Percentiles rank a stretch among this genome's conserved stretches.
phyloP scores from a whole-genome alignment of 2,329 filamentous ascomycete genomes.

The Diplocarpon mali region DNA sequence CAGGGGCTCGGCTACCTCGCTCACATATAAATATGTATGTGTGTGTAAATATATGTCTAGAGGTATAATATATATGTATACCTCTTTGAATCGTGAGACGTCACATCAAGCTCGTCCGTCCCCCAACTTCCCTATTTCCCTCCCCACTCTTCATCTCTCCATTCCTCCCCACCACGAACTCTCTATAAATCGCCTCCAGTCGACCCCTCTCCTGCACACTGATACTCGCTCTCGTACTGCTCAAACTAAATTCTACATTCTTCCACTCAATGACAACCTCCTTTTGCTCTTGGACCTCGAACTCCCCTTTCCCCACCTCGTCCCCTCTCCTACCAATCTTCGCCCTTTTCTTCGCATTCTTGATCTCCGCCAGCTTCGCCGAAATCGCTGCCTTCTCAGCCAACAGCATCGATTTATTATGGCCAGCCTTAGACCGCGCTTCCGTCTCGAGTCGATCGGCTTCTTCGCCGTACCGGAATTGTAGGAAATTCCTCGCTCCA shows the following conservation, averaged over 20 bases:
- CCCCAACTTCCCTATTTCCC: constrained; percentile 83
- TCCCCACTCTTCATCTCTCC: constrained; percentile 94
- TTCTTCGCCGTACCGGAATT: constrained; percentile 70
- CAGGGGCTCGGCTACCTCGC: too few relatives aligned
- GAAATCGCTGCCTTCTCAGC: constrained; percentile 69
- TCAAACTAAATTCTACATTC: constrained; percentile 69
- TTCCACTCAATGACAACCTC: constrained; percentile 79
- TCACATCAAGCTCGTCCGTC: constrained; percentile 79
- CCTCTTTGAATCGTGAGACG: not conserved
- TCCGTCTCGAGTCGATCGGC: constrained; percentile 35
- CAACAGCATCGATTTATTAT: constrained; percentile 43
- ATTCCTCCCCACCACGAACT: constrained; percentile 87
- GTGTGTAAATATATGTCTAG: too few relatives aligned
- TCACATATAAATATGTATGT: too few relatives aligned
- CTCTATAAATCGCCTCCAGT: constrained; percentile 71
- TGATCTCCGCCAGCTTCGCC: constrained; percentile 73
- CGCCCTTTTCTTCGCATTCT: constrained; percentile 45
- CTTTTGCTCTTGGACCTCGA: constrained; percentile 35
- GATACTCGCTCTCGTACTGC: constrained; percentile 71
- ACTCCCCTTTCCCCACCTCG: constrained; percentile 12
- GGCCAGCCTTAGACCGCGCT: constrained; percentile 31
- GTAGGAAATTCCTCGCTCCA: constrained; percentile 50
- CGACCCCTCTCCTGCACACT: constrained; percentile 64
- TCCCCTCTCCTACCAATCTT: constrained; percentile 20
- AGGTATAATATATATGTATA: not conserved